phyloP scores from a whole-genome alignment of 108 stramenopile species.

The Cyclotella sp. region DNA sequence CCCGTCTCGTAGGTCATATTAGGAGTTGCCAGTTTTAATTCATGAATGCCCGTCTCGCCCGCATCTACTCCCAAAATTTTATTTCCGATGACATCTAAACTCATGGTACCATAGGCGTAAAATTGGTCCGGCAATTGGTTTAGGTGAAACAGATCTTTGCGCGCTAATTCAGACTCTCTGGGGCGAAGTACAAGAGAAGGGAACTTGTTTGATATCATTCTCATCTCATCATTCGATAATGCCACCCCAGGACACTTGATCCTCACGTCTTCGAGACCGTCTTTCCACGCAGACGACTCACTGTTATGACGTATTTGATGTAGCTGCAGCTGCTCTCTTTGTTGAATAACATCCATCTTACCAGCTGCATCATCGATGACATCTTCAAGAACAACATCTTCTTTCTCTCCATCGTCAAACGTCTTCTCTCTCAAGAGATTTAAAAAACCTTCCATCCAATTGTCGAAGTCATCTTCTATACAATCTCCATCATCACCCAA shows the following conservation, averaged over 20 bases:
- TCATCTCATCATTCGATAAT: slow-evolving; percentile 33
- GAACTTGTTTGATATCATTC: slow-evolving; percentile 49
- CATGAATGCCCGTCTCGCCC: slow-evolving; percentile 61
- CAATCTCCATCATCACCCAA: slow-evolving; percentile 93
- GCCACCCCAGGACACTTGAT: slow-evolving; percentile 39
- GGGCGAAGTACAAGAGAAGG: slow-evolving; percentile 41
- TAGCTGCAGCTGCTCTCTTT: slow-evolving; percentile 21
- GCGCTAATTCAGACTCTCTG: slow-evolving; percentile 30
- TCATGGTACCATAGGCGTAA: slow-evolving; percentile 42
- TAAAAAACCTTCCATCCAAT: slow-evolving; percentile 77
- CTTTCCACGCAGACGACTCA: not conserved
- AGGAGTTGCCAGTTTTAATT: slow-evolving; percentile 45
- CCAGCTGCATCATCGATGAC: slow-evolving; percentile 4
- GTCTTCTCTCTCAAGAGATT: slow-evolving; percentile 33
- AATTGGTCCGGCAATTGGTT: slow-evolving; percentile 38
- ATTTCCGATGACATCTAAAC: slow-evolving; percentile 52
- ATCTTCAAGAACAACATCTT: slow-evolving; percentile 29
- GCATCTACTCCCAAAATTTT: slow-evolving; percentile 40
- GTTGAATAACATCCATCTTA: slow-evolving; percentile 9
- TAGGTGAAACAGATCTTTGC: slow-evolving; percentile 58
- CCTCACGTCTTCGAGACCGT: not conserved
- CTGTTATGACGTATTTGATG: slow-evolving; percentile 16
- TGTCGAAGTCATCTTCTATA: slow-evolving; percentile 94
- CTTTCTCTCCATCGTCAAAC: not conserved
- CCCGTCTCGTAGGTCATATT: slow-evolving; percentile 58